Conservation (phyloP, 371 early-diverging fungal genomes). For the Amoeboradix gromovi region DNA sequence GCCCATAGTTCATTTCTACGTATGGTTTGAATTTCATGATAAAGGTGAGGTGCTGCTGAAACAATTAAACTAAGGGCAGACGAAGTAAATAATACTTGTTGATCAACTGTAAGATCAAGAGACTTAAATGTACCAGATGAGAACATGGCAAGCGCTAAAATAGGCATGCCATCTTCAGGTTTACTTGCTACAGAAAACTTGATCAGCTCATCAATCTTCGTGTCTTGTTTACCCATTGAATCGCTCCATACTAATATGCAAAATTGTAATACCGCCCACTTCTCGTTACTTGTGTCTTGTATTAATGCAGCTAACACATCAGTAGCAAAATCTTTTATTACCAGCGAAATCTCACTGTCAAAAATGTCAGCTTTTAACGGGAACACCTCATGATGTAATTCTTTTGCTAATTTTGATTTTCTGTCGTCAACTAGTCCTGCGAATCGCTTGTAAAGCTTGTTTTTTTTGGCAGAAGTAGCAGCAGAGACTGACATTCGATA, state of each 20-base stretch:
- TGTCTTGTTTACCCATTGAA: neutral
- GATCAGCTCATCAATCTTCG: neutral
- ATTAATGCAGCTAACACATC: neutral
- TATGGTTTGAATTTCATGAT: neutral
- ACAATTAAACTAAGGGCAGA: neutral
- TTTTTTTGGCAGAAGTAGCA: neutral
- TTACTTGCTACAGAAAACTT: neutral
- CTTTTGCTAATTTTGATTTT: neutral
- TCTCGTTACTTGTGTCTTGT: neutral
- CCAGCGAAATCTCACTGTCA: neutral
- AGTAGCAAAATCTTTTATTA: neutral
- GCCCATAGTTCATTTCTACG: neutral
- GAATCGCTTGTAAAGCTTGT: neutral
- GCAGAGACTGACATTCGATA: no score
- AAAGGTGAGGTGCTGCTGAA: neutral
- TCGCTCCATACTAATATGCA: neutral
- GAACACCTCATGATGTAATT: neutral
- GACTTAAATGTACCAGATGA: neutral
- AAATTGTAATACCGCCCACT: neutral
- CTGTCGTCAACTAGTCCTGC: neutral
- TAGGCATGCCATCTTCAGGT: neutral
- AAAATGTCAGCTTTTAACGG: neutral
- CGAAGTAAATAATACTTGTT: neutral
- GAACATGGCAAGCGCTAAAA: neutral
- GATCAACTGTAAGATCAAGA: neutral